phyloP scores from a whole-genome alignment of 192 early-diverging fungal genomes.

The Anaeromyces robustus region DNA sequence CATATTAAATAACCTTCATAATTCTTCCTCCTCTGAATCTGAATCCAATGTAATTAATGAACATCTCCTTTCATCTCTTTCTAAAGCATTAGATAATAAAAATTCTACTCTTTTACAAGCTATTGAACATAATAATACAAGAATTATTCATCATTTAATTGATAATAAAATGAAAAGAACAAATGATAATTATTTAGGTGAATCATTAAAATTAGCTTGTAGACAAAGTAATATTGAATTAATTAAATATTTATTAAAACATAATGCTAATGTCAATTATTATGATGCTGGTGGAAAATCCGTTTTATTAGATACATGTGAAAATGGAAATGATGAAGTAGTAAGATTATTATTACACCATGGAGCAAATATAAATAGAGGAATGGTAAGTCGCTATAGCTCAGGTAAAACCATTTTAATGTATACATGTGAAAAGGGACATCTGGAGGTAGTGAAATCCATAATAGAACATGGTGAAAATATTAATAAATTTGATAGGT shows the following conservation, averaged over 20 bases:
- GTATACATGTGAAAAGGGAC: not conserved
- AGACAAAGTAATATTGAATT: not conserved
- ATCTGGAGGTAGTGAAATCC: not conserved
- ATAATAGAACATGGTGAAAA: not conserved
- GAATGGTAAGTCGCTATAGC: not conserved
- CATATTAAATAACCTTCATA: not conserved
- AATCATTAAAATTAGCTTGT: not conserved
- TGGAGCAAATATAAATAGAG: not conserved
- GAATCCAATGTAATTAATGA: no score
- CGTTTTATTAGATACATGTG: not conserved
- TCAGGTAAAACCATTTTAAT: not conserved
- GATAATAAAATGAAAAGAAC: not conserved
- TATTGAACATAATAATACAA: not conserved
- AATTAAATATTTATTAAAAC: not conserved
- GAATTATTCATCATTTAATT: not conserved
- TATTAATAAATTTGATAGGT: not conserved
- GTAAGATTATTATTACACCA: not conserved
- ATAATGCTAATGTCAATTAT: not conserved
- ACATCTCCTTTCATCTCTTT: no score
- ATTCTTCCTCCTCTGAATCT: no score
- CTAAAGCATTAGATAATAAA: not conserved
- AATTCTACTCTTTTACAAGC: not conserved
- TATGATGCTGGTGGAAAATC: not conserved
- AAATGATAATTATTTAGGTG: not conserved
- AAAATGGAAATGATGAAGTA: not conserved